Conservation (phyloP, 768 basidiomycete species). For the Pisolithus microcarpus region DNA sequence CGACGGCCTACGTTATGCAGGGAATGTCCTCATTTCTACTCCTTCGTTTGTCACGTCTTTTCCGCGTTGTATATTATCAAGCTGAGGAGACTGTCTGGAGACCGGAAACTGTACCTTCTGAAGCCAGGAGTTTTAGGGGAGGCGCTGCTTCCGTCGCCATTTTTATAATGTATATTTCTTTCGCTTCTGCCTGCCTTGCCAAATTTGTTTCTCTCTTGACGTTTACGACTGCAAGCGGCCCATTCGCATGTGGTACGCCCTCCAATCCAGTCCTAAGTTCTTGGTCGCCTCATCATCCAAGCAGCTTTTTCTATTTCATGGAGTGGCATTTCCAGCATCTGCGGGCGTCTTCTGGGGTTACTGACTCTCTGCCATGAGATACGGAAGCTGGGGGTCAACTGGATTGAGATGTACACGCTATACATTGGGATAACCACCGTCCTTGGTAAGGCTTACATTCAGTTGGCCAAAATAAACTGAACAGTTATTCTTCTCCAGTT, state of each 20-base stretch:
- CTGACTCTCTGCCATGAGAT: constrained; percentile 31
- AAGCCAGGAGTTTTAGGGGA: background rate
- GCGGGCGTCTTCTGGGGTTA: constrained; percentile 34
- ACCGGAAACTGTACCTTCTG: background rate
- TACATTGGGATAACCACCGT: constrained; percentile 26
- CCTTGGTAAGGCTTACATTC: constrained; percentile 25
- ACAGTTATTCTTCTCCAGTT: constrained; percentile 16
- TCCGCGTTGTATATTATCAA: too few relatives aligned
- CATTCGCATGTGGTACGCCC: constrained; percentile 21
- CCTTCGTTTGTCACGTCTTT: background rate
- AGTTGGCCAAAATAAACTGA: background rate
- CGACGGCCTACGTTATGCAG: background rate
- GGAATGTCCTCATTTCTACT: background rate
- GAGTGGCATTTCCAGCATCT: constrained; percentile 36
- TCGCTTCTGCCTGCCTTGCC: constrained; percentile 25
- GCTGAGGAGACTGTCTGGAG: background rate
- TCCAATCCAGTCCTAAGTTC: background rate
- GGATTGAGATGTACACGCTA: constrained; percentile 27
- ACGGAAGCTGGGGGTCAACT: constrained; percentile 20
- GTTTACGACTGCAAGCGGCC: constrained; percentile 13
- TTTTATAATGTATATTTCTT: constrained; percentile 23
- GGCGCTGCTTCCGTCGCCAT: constrained; percentile 8
- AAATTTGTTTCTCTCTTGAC: constrained; percentile 26
- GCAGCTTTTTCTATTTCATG: constrained; percentile 40
- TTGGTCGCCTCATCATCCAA: background rate